Evolutionary conservation across 139 green algal species (phyloP).

Genomic region (Ettlia oleoabundans): DNA sequence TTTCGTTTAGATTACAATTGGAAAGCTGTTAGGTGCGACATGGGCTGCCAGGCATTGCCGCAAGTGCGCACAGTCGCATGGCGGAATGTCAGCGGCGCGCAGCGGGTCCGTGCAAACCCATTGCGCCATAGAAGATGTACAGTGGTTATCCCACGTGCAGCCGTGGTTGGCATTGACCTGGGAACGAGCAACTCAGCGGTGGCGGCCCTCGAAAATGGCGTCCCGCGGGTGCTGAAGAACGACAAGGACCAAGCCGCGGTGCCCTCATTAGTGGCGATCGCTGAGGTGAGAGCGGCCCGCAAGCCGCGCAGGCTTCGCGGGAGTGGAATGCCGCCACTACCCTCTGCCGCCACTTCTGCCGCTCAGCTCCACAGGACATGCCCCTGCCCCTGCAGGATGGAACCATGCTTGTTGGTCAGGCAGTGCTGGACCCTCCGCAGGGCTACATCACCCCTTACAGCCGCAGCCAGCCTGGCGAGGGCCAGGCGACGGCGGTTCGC

Average conservation of each 20-base stretch:
- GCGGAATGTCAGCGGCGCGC: not conserved
- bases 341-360: not conserved
- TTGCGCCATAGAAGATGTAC: not conserved
- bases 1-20: no score
- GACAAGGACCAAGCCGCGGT: slow-evolving; percentile 30
- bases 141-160: not conserved
- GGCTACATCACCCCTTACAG: not conserved
- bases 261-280: slow-evolving; percentile 57
- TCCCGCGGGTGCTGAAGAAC: slow-evolving; percentile 35
- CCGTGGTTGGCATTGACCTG: slow-evolving; percentile 76
- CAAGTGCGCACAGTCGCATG: no score
- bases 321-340: not conserved
- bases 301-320: not conserved
- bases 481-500: not conserved
- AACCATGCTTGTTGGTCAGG: slow-evolving; percentile 54
- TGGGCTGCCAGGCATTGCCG: no score
- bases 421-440: slow-evolving; percentile 37
- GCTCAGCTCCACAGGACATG: no score
- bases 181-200: slow-evolving; percentile 76
- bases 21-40: no score
- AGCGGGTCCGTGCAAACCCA: not conserved
- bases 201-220: slow-evolving; percentile 26
- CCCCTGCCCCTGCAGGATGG: slow-evolving; percentile 45
- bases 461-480: not conserved
- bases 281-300: slow-evolving; percentile 15